These are phyloP conservation scores for Pythium brassicae DNA, from an alignment of 352 stramenopile species.

Conservation along the genomic window DNA sequence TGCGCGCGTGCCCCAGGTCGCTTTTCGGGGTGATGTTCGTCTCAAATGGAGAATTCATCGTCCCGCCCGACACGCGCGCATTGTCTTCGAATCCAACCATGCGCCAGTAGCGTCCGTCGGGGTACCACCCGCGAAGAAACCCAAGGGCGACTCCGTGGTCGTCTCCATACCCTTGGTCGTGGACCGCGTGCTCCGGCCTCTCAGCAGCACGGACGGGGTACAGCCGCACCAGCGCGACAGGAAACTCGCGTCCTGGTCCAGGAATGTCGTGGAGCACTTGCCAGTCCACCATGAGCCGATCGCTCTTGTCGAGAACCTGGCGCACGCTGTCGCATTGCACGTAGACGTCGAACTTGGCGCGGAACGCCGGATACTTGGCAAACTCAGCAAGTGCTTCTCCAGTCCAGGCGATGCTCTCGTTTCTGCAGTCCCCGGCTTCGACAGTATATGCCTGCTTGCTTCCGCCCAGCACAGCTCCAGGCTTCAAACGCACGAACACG, in stretches of 20 bases:
- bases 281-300: conserved; percentile 1
- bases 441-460: neutral
- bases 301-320: neutral
- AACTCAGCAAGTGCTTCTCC: conserved; percentile 1
- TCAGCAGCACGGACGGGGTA: neutral
- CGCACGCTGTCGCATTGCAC: conserved; percentile 3
- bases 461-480: neutral
- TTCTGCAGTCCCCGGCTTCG: neutral
- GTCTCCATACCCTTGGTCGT: conserved; percentile 1
- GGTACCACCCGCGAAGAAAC: conserved; percentile 6
- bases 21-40: neutral
- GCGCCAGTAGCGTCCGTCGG: conserved; percentile 3
- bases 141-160: neutral
- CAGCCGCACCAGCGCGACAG: neutral
- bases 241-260: conserved; percentile 3
- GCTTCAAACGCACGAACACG: conserved; percentile 1
- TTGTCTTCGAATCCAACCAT: neutral
- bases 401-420: neutral
- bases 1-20: neutral
- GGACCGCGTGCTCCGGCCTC: neutral
- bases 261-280: neutral
- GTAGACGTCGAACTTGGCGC: conserved; percentile 4
- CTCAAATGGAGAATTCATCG: neutral
- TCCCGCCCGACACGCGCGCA: neutral
- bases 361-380: neutral